Base-by-base conservation (phyloP, 1,284 basidiomycete species). In the Leccinum griseonigrum region DNA sequence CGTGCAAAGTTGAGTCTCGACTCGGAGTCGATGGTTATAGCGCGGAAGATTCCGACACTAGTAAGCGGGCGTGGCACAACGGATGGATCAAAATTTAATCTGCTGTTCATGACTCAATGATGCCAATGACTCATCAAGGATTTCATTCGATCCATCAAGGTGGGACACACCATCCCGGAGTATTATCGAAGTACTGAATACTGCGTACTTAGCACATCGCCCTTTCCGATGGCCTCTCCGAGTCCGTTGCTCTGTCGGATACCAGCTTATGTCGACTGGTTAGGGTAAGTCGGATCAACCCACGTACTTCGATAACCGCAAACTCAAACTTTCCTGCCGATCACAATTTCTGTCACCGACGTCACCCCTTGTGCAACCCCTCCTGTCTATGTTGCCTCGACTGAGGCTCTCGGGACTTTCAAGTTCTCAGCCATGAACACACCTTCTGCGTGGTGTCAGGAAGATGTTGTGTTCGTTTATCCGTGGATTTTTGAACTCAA, bases 401-500 rank as follows among this genome's bases (percentile, higher is more conserved):
- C 52, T 16, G 18, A 8, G 22, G 52, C 65, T 22, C 53, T 65
- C 2, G 64, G 65, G 1, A 13, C 56, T 31, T 18, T 65, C 6
- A 3, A 13, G 14, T 57, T 65, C 54, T 16, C 31, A 26, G 55
- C 57, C 3, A 3, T 29, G 38, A 40, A 60, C 0, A 4, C 26
- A 3, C 1, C 34, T 13, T 56, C 34, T 46, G 8, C 2, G 16
- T 54, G 43, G n/a, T 14, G 2, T 3, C 9, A 57, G 1, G 48
- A 26, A 48, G 48, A 54, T 1, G 3, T 59, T 0, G 28, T 66
- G 5, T 52, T 66, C 18, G 59, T 59, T 5, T 59, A 66, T 32
- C 65, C 65, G 7, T 66, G 64, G 64, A 61, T 64, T 22, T 52
- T 22, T 22, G 62, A 67, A 57, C 59, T 66, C n/a, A 28, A 54